phyloP scores from a whole-genome alignment of 2,329 filamentous ascomycete species.

The Penicillium thymicola region DNA sequence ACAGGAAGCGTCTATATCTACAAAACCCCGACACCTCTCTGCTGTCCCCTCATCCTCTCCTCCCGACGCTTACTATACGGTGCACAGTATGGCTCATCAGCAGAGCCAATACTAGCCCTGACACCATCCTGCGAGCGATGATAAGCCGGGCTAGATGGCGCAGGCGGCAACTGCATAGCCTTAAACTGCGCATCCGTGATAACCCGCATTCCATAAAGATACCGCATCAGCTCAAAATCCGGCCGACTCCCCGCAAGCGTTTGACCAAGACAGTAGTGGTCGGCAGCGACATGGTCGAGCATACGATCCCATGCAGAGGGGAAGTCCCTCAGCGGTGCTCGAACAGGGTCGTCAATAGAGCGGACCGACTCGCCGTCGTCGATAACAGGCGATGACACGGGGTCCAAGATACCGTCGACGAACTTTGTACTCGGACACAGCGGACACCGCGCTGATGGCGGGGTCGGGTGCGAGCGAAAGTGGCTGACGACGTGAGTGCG shows the following conservation, averaged over 20 bases:
- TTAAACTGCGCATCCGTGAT: slow-evolving; percentile 46
- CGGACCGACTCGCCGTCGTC: neutral
- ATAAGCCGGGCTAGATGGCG: slow-evolving; percentile 37
- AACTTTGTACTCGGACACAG: slow-evolving; percentile 35
- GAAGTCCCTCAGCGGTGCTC: neutral
- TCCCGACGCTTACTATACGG: slow-evolving; percentile 41
- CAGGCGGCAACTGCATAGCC: slow-evolving; percentile 41
- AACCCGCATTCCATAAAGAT: slow-evolving; percentile 42
- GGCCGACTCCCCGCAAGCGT: slow-evolving; percentile 40
- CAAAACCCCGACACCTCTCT: slow-evolving; percentile 33
- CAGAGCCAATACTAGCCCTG: slow-evolving; percentile 36
- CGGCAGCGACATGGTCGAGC: slow-evolving; percentile 42
- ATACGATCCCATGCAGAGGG: slow-evolving; percentile 41
- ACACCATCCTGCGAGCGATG: slow-evolving; percentile 37
- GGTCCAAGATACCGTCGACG: slow-evolving; percentile 17
- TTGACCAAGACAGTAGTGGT: slow-evolving; percentile 42
- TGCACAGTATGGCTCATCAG: slow-evolving; percentile 41
- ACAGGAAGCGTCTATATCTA: neutral
- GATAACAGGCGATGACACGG: slow-evolving; percentile 3
- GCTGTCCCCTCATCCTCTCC: slow-evolving; percentile 36
- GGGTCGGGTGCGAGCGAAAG: slow-evolving; percentile 42
- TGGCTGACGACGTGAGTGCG: slow-evolving; percentile 46
- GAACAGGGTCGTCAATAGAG: neutral
- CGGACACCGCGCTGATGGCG: slow-evolving; percentile 43
- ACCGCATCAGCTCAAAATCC: slow-evolving; percentile 46